Base-by-base conservation (phyloP, 768 basidiomycete genomes). In the Boletus barrowsii region DNA sequence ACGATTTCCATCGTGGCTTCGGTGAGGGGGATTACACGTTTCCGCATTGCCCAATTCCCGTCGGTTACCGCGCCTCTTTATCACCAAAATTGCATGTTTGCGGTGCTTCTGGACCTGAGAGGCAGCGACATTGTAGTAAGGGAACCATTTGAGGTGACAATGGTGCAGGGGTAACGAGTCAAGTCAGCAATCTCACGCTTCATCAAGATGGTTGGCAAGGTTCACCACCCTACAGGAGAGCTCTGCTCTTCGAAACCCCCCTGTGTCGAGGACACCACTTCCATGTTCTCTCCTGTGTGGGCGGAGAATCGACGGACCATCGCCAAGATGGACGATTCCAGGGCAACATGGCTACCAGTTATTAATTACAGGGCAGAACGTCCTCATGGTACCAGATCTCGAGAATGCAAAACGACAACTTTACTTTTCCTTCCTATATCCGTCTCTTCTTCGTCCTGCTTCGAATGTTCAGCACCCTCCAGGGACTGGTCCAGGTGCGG, bases 401-500 rank as follows among this genome's bases (percentile, higher is more conserved):
- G 14, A 54, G 46, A 30, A 39, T n/a, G 42, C 26, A n/a, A 44
- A 29, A 18, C n/a, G 18, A 14, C 20, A 22, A 39, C 32, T 35
- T 43, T 44, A n/a, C 61, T 40, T 40, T 40, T 13, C 37, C 37
- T 54, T 49, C 41, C 37, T 14, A 54, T 17, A 36, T 49, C 41
- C 40, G 22, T 42, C 24, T 46, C 49, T 3, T 26, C 43, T 48
- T 37, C 47, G 30, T 48, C 24, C 49, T 44, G 36, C 47, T 53
- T 33, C 45, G 20, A 55, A 49, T 45, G 20, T 35, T 66, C 51
- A 71, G 46, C 70, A 72, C 49, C 52, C 62, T 37, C 68, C 72
- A 49, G 75, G 72, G 5, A 77, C 20, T 32, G 68, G 79, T 10
- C 70, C 69, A 10, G 72, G 75, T 10, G 68, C 63, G 10, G 72